Conservation (phyloP, 2,329 filamentous ascomycete species). For the Coniochaeta sp. region DNA sequence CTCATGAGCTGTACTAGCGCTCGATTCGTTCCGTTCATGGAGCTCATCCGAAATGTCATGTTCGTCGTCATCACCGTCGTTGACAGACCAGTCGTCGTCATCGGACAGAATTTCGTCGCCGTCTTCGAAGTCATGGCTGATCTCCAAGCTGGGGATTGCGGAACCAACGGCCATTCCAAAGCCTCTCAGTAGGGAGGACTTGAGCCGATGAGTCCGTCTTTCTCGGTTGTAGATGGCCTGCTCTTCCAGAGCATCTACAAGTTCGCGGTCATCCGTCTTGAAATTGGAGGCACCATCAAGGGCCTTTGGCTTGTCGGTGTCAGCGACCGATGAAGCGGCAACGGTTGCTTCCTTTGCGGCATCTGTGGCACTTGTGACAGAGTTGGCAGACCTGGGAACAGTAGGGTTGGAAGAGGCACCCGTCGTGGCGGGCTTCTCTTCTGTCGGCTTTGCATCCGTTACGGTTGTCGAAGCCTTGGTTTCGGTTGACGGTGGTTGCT, state of each 20-base stretch:
- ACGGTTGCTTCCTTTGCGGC: background rate
- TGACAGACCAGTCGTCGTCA: background rate
- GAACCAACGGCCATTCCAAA: background rate
- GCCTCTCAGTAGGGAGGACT: background rate
- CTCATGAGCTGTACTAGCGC: background rate
- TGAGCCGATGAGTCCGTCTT: background rate
- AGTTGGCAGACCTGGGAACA: background rate
- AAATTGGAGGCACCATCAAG: background rate
- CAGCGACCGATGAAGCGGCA: background rate
- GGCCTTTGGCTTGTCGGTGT: background rate
- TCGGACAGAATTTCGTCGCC: background rate
- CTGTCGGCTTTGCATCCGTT: background rate
- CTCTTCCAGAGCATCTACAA: background rate
- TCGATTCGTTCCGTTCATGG: background rate
- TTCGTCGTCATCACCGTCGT: background rate
- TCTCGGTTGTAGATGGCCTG: background rate
- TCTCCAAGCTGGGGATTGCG: background rate
- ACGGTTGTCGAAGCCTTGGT: background rate
- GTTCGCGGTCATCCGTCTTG: background rate
- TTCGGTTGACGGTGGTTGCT: background rate
- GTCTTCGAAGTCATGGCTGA: background rate
- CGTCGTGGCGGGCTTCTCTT: background rate
- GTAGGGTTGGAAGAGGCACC: background rate
- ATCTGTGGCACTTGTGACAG: background rate
- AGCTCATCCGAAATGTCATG: background rate